Evolutionary conservation across 805 yeast species (phyloP), one percentile per base, ranked within the genome.

Genomic region (Cyberlindnera mississippiensis): DNA sequence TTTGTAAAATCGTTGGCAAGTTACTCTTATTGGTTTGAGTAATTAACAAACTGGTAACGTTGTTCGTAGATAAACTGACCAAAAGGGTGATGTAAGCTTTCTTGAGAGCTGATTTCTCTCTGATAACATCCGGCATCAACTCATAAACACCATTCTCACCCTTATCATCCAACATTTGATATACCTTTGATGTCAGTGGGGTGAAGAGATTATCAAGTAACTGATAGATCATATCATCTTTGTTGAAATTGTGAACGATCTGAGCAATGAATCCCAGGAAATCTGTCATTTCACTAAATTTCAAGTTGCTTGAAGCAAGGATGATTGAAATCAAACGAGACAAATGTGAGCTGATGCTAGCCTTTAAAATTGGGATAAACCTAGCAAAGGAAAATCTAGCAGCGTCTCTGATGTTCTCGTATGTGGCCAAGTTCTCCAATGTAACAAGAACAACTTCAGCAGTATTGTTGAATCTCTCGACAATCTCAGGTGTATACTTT

Each of bases 261-360:
- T 93, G 98, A 5, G 95, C 90, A 47, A 93, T 66, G 60, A 93
- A 91, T 30, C 91, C 76, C 41, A 89, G 66, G 57, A 93, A 88
- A 56, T 89, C 96, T 29, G 75, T 73, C 59, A 91, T 67, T 60
- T 90, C 96, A 40, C 70, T 66, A 11, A 75, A 63, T 44, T 75
- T 76, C 52, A 82, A 68, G 51, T 80, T 74, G 28, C 75, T 78
- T 18, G 76, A 70, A 22, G 71, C 69, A 56, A 85, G 68, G 43
- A 87, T 67, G 17, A 81, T 71, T 2, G 86, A 76, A 44, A 93
- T 78, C 46, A 89, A 74, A 57, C 86, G 81, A 49, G 82, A 81
- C 61, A 86, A 70, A 57, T 69, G 78, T 42, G 66, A 67, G 26
- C 77, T 64, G 48, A 78, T 69, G 7, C 64, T 62, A 16, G 63